phyloP scores from a whole-genome alignment of 2,329 filamentous ascomycete species.

The Pezicula rhizophila region DNA sequence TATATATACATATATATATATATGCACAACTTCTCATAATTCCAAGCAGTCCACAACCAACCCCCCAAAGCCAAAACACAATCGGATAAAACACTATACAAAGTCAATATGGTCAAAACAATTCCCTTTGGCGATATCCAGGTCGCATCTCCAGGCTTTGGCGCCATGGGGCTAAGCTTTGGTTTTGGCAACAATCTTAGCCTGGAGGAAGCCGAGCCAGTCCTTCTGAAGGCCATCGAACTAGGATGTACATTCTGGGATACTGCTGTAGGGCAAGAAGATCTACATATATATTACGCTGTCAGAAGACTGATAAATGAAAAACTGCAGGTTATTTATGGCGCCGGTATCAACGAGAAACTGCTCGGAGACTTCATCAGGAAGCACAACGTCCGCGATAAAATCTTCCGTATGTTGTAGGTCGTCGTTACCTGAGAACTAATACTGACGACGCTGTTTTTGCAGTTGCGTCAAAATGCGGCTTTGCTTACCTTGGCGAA shows the following conservation, averaged over 20 bases:
- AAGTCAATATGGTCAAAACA: constrained; percentile 32
- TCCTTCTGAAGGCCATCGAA: constrained; percentile 42
- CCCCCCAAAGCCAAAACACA: too few relatives aligned
- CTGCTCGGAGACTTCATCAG: constrained; percentile 42
- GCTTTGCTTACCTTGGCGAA: constrained; percentile 17
- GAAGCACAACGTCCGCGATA: constrained; percentile 28
- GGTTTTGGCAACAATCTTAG: constrained; percentile 36
- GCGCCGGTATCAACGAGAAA: constrained; percentile 36
- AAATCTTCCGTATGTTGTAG: constrained; percentile 37
- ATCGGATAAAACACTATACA: neutral
- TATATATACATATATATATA: too few relatives aligned
- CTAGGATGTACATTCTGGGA: constrained; percentile 39
- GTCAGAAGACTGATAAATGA: neutral
- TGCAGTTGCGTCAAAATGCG: constrained; percentile 46
- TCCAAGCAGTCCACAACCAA: too few relatives aligned
- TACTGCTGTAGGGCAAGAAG: constrained; percentile 18
- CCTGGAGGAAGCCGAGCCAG: constrained; percentile 40
- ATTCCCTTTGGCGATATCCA: constrained; percentile 33
- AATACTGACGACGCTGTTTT: constrained; percentile 33
- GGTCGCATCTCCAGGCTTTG: constrained; percentile 39
- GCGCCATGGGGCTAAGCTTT: constrained; percentile 43
- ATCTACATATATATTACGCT: neutral
- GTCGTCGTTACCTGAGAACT: neutral
- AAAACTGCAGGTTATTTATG: constrained; percentile 6
- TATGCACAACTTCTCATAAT: too few relatives aligned